Evolutionary conservation across 345 rosid species (phyloP).

Genomic region (Limnanthes douglasii): DNA sequence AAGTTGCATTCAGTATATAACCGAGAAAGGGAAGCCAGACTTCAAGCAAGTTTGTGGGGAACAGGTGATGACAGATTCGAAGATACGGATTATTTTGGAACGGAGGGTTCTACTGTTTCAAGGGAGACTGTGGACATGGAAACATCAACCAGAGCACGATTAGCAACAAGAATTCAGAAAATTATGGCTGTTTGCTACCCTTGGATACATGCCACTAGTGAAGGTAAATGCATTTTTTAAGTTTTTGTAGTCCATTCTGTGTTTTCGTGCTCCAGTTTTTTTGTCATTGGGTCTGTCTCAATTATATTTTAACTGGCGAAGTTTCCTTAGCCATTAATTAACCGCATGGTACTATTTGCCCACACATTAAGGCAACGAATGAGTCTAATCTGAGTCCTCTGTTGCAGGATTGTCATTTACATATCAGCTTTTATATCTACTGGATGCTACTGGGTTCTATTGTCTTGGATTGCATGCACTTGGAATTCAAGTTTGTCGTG

Average conservation of each 20-base stretch:
- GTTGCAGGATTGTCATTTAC: conserved; percentile 81
- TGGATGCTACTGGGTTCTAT: conserved; percentile 96
- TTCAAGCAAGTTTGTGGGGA: conserved; percentile 96
- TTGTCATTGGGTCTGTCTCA: too few relatives aligned
- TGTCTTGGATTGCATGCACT: conserved; percentile 85
- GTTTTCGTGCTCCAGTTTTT: neutral
- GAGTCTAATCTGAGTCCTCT: conserved; percentile 7
- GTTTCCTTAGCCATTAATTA: too few relatives aligned
- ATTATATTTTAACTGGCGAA: too few relatives aligned
- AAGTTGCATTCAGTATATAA: conserved; percentile 76
- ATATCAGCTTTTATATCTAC: conserved; percentile 79
- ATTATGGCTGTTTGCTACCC: conserved; percentile 74
- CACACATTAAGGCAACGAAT: neutral
- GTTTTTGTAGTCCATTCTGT: conserved; percentile 4
- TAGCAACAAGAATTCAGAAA: conserved; percentile 54
- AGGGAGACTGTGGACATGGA: conserved; percentile 26
- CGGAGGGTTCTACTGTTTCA: conserved; percentile 29
- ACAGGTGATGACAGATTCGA: conserved; percentile 48
- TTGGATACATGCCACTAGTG: conserved; percentile 84
- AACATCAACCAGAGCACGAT: conserved; percentile 35
- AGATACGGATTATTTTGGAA: conserved; percentile 31
- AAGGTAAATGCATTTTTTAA: conserved; percentile 38
- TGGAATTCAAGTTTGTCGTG: conserved; percentile 95
- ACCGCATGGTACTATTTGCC: neutral
- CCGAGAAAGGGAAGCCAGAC: conserved; percentile 93